Base-by-base conservation (phyloP, 2,329 filamentous ascomycete genomes). In the Aspergillus ruber region DNA sequence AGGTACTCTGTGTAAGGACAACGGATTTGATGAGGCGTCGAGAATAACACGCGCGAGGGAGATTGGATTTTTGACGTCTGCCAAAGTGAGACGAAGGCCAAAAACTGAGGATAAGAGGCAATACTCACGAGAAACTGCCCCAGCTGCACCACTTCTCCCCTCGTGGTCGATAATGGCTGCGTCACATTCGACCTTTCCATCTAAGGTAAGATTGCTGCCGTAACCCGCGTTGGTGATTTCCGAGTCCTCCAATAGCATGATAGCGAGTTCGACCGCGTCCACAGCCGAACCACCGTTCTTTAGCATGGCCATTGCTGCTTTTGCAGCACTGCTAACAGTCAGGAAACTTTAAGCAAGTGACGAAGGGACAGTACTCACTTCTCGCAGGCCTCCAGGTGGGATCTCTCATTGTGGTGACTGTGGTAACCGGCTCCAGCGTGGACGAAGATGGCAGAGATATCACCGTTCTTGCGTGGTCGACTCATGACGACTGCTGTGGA, bases 191-290 rank as follows among this genome's bases (percentile, higher is more conserved):
- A 97, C 93, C 1, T 83, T 81, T 1, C 93, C 93, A 57, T 96
- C 86, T 53, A 95, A 87, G 40, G 88, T 85, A 20, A 98, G 74
- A 60, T 98, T 98, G 70, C 93, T 98, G 42, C 94, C 93, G 64
- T 87, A 97, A 0, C 93, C 93, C 33, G 91, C 88, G 66, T 98
- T 98, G 32, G 94, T 98, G 56, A 98, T 94, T 60, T 96, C 90
- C 48, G 86, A 84, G 64, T 98, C 88, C 70, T 98, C 93, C 15
- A 98, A 81, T 17, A 88, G 77, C 56, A 85, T 88, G 60, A 98
- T 83, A 25, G 93, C 89, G 44, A 86, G 85, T 68, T 96, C 93
- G 18, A 96, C 86, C 13, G 90, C 93, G 62, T 97, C 89, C 3
- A 91, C 77, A 4, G 93, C 88, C 38, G 83, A 82, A 8, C 84